Percentiles rank a stretch among this genome's conserved stretches.
Conservation (phyloP, 352 stramenopile species). For the Phytophthora tentaculata region DNA sequence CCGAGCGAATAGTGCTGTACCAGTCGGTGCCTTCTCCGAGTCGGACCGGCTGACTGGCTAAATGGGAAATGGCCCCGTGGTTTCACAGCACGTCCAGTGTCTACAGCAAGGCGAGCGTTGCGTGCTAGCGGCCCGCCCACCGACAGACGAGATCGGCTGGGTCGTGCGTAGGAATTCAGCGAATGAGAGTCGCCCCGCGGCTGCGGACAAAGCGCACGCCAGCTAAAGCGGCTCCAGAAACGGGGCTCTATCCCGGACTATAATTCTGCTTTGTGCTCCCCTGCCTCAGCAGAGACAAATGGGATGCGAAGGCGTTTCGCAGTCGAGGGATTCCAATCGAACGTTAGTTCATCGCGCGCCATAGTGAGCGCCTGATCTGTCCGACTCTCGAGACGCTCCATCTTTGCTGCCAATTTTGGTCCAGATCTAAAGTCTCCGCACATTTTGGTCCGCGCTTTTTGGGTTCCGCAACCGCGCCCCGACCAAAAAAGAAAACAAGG, state of each 20-base stretch:
- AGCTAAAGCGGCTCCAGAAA: constrained; percentile 9
- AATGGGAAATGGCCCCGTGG: constrained; percentile 34
- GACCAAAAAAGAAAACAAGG: constrained; percentile 28
- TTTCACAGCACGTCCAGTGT: constrained; percentile 19
- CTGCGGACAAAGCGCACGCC: constrained; percentile 20
- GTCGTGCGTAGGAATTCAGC: constrained; percentile 38
- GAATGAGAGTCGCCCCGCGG: constrained; percentile 41
- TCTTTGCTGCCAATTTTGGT: constrained; percentile 18
- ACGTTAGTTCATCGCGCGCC: constrained; percentile 22
- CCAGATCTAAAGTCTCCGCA: constrained; percentile 12
- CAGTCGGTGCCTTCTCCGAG: too few relatives aligned
- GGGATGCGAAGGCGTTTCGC: constrained; percentile 6
- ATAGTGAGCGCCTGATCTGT: constrained; percentile 24
- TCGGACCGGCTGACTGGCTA: constrained; percentile 27
- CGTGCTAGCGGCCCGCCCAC: constrained; percentile 15
- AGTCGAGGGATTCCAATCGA: constrained; percentile 35
- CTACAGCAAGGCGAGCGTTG: constrained; percentile 19
- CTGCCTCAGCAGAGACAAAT: constrained; percentile 9
- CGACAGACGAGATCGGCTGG: constrained; percentile 32
- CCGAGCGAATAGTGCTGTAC: neutral
- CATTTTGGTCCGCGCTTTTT: constrained; percentile 6
- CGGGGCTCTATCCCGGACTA: constrained; percentile 19
- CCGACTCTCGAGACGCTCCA: constrained; percentile 3
- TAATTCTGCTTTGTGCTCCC: constrained; percentile 19
- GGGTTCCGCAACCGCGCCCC: neutral